These are phyloP conservation scores for Dacryopinax spathularia DNA, from an alignment of 768 basidiomycete species.

Conservation along the genomic window DNA sequence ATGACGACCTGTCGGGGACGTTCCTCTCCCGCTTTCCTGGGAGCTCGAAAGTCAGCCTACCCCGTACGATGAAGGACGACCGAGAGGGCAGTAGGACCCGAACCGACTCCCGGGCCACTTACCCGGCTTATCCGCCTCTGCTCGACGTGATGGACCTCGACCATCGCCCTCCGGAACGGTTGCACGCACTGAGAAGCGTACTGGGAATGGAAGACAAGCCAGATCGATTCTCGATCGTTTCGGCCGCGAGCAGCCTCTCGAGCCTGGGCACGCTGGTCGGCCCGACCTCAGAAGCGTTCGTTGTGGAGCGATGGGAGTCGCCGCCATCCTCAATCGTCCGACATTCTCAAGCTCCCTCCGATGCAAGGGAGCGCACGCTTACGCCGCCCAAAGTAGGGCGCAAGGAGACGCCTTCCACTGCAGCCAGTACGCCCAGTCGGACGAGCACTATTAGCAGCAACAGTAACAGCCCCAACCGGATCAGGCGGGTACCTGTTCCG, in stretches of 20 bases:
- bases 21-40: not conserved
- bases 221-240: not conserved
- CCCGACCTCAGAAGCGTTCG: not conserved
- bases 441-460: not conserved
- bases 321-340: not conserved
- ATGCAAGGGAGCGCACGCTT: not conserved
- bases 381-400: not conserved
- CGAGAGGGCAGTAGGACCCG: not conserved
- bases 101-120: not conserved
- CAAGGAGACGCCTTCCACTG: not conserved
- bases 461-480: not conserved
- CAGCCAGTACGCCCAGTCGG: not conserved
- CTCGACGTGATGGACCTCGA: no score
- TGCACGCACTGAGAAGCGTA: not conserved
- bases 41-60: no score
- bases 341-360: no score
- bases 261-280: constrained; percentile 2
- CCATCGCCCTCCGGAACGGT: no score
- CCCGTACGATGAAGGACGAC: not conserved
- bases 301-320: not conserved
- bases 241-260: not conserved
- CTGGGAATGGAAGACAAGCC: not conserved
- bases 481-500: not conserved
- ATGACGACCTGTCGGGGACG: not conserved
- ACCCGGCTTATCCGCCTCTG: not conserved